A percentile compares a stretch with the other conserved stretches of the same genome.
Evolutionary conservation across 1,284 basidiomycete species (phyloP).

Genomic region (Papiliotrema terrestris): DNA sequence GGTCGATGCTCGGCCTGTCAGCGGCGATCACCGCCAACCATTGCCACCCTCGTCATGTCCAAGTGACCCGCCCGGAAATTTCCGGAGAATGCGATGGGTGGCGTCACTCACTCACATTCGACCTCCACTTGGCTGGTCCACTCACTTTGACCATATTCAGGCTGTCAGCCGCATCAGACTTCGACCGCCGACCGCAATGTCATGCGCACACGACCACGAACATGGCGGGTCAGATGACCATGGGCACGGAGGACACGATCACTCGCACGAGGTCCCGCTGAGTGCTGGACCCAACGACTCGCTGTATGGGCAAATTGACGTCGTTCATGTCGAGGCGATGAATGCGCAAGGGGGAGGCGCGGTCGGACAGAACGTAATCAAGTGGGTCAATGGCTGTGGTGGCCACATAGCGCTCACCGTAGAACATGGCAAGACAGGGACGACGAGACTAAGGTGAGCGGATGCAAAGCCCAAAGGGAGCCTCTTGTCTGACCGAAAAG

Average conservation of each 20-base stretch:
- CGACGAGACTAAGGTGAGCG: constrained; percentile 38
- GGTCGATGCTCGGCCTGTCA: too few species aligned
- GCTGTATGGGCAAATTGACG: constrained; percentile 41
- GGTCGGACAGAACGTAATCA: constrained; percentile 44
- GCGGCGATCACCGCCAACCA: too few species aligned
- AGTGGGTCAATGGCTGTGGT: constrained; percentile 28
- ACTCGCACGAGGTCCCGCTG: constrained; percentile 45
- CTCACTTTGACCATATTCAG: background rate
- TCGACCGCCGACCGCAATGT: constrained; percentile 15
- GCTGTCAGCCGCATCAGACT: background rate
- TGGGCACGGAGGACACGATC: constrained; percentile 25
- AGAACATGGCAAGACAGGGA: constrained; percentile 38
- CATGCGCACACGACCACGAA: constrained; percentile 37
- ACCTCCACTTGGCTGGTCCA: background rate
- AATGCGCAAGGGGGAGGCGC: constrained; percentile 45
- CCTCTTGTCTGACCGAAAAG: constrained; percentile 6
- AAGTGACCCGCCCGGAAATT: background rate
- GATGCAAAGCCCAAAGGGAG: background rate
- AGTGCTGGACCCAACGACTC: constrained; percentile 40
- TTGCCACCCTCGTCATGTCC: too few species aligned
- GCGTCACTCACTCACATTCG: background rate
- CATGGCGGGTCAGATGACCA: constrained; percentile 15
- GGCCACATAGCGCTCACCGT: background rate
- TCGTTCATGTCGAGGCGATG: constrained; percentile 44
- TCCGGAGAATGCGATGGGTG: background rate